Percentiles rank a stretch among this genome's conserved stretches.
Evolutionary conservation across 2,329 filamentous ascomycete species (phyloP).

Genomic region (Colletotrichum nymphaeae): DNA sequence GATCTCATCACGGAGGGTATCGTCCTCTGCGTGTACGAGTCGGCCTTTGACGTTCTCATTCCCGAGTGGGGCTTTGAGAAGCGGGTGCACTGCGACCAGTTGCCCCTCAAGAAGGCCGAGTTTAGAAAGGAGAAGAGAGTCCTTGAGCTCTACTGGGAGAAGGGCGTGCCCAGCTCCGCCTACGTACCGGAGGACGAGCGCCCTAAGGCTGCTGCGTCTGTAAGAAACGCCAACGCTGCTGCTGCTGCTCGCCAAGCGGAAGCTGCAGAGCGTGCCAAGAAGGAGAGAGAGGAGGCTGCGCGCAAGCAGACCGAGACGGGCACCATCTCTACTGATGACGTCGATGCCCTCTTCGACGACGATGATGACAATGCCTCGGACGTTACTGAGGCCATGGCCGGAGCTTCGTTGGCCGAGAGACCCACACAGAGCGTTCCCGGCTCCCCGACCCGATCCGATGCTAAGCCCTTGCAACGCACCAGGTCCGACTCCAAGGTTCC

Average conservation of each 20-base stretch:
- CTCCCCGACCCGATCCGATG: conserved; percentile 81
- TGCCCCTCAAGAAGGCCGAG: conserved; percentile 98
- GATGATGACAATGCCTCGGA: conserved; percentile 90
- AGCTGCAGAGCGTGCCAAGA: conserved; percentile 81
- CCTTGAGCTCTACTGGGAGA: conserved; percentile 99
- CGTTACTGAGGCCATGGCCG: conserved; percentile 89
- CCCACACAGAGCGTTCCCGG: conserved; percentile 96
- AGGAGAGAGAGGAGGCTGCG: conserved; percentile 90
- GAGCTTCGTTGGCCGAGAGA: conserved; percentile 88
- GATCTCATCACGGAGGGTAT: conserved; percentile 97
- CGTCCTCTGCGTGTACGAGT: conserved; percentile 97
- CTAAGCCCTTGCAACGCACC: conserved; percentile 82
- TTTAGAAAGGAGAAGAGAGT: conserved; percentile 96
- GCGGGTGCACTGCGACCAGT: conserved; percentile 97
- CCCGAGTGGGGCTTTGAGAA: conserved; percentile 99
- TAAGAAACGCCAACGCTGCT: conserved; percentile 79
- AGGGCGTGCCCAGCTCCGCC: conserved; percentile 94
- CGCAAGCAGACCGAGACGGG: conserved; percentile 95
- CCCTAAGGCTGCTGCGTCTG: conserved; percentile 81
- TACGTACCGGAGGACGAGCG: conserved; percentile 98
- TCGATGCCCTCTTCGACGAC: conserved; percentile 95
- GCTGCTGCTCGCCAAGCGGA: conserved; percentile 85
- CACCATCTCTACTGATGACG: conserved; percentile 92
- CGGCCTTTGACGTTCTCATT: conserved; percentile 97
- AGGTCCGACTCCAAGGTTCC: conserved; percentile 94